A percentile compares a stretch with the other conserved stretches of the same genome.
Evolutionary conservation across 805 yeast genomes (phyloP).

Genomic region (Metschnikowia santaceciliae): DNA sequence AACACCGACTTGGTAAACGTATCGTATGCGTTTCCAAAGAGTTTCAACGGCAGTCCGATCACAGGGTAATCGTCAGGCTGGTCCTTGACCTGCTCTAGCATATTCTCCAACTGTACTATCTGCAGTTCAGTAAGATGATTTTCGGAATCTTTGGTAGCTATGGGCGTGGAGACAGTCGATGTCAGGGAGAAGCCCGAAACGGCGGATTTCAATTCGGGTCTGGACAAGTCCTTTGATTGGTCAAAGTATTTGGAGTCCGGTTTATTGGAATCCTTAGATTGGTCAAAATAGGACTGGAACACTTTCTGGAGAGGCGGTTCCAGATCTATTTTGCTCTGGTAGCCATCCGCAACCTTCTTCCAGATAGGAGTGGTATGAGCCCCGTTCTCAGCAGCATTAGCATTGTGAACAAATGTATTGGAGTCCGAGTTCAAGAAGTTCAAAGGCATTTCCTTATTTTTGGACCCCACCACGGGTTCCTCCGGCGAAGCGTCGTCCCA

Average conservation of each 20-base stretch:
- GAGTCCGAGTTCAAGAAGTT: slow-evolving; percentile 19
- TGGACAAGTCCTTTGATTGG: too few relatives aligned
- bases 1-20: slow-evolving; percentile 35
- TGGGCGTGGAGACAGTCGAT: slow-evolving; percentile 31
- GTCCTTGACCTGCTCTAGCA: slow-evolving; percentile 22
- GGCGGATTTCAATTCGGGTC: background rate
- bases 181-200: slow-evolving; percentile 23
- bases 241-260: too few relatives aligned
- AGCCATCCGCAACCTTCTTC: slow-evolving; percentile 30
- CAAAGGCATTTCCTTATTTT: slow-evolving; percentile 6
- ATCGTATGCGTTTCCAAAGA: slow-evolving; percentile 37
- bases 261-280: background rate
- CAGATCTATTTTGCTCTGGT: slow-evolving; percentile 19
- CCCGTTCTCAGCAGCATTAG: slow-evolving; percentile 9
- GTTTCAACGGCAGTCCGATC: slow-evolving; percentile 37
- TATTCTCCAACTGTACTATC: slow-evolving; percentile 21
- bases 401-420: slow-evolving; percentile 33
- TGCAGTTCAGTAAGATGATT: slow-evolving; percentile 17
- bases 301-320: slow-evolving; percentile 29
- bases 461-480: background rate
- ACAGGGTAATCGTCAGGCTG: slow-evolving; percentile 17
- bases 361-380: slow-evolving; percentile 23
- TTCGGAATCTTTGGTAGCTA: slow-evolving; percentile 18
- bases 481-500: slow-evolving; percentile 24
- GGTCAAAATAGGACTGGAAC: slow-evolving; percentile 23